These are phyloP conservation scores for Aurifilum marmelostoma DNA, from an alignment of 2,329 filamentous ascomycete species.

Conservation along the genomic window DNA sequence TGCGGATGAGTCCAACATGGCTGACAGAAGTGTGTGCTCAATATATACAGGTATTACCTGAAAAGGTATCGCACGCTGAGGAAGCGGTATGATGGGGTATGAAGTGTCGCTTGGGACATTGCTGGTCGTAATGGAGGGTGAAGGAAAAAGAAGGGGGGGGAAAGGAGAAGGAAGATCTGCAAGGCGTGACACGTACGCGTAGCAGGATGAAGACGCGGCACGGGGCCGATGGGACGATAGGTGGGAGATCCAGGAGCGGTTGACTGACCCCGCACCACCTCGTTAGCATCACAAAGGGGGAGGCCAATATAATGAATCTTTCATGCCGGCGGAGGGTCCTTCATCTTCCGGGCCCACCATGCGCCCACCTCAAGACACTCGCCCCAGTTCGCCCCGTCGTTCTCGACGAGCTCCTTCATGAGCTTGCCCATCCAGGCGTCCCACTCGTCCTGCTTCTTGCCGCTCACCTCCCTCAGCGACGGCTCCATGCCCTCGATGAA, in stretches of 20 bases:
- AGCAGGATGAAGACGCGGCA: background rate
- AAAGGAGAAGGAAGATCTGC: background rate
- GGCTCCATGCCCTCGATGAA: constrained; percentile 86
- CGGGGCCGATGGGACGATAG: background rate
- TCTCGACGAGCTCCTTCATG: constrained; percentile 80
- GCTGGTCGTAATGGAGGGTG: background rate
- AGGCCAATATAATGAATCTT: background rate
- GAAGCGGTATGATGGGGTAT: constrained; percentile 70
- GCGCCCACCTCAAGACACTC: constrained; percentile 87
- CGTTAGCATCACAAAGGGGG: background rate
- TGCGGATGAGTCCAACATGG: background rate
- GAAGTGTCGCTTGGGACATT: constrained; percentile 23
- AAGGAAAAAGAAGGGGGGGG: no score
- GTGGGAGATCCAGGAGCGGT: background rate
- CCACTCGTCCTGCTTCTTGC: constrained; percentile 91
- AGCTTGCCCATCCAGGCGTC: constrained; percentile 86
- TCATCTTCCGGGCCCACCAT: constrained; percentile 81
- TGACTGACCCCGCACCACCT: background rate
- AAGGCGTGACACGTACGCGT: background rate
- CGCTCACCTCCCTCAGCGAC: constrained; percentile 77
- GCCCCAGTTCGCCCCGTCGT: constrained; percentile 77
- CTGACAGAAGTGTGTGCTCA: constrained; percentile 24
- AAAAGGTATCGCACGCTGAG: constrained; percentile 87
- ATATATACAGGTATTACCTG: constrained; percentile 74
- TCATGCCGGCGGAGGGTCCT: constrained; percentile 29